Evolutionary conservation across 179 eudicot species (phyloP).

Genomic region (Actinidia chinensis): DNA sequence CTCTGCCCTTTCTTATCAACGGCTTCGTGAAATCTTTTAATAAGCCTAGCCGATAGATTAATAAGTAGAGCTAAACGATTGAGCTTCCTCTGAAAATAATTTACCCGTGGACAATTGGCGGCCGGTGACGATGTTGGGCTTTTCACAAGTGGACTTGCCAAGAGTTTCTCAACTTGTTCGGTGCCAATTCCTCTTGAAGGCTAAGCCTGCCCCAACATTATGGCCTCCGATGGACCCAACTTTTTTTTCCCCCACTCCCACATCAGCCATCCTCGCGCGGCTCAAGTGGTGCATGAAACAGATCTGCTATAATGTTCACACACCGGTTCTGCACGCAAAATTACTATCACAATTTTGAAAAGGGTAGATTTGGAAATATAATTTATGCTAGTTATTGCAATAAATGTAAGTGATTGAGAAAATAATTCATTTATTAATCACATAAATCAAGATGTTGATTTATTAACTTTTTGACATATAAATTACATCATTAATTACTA

Average conservation of each 20-base stretch:
- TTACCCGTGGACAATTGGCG: slow-evolving; percentile 45
- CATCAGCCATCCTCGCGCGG: slow-evolving; percentile 35
- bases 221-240: slow-evolving; percentile 56
- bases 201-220: slow-evolving; percentile 55
- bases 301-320: slow-evolving; percentile 51
- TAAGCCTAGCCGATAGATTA: neutral
- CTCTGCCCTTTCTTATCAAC: no score
- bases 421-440: no score
- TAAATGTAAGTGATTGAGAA: no score
- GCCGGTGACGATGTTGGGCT: slow-evolving; percentile 51
- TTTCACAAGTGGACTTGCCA: slow-evolving; percentile 43
- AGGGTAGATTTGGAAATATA: no score
- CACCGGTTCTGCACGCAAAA: slow-evolving; percentile 55
- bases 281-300: slow-evolving; percentile 49
- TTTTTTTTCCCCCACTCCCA: slow-evolving; percentile 51
- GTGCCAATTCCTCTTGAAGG: slow-evolving; percentile 57
- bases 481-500: no score
- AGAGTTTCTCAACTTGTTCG: slow-evolving; percentile 36
- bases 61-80: neutral
- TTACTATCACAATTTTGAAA: no score
- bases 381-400: no score
- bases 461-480: no score
- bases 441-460: no score
- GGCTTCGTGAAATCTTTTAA: neutral
- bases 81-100: neutral